Evolutionary conservation across 192 early-diverging fungal species (phyloP).

Genomic region (Podila epicladia): DNA sequence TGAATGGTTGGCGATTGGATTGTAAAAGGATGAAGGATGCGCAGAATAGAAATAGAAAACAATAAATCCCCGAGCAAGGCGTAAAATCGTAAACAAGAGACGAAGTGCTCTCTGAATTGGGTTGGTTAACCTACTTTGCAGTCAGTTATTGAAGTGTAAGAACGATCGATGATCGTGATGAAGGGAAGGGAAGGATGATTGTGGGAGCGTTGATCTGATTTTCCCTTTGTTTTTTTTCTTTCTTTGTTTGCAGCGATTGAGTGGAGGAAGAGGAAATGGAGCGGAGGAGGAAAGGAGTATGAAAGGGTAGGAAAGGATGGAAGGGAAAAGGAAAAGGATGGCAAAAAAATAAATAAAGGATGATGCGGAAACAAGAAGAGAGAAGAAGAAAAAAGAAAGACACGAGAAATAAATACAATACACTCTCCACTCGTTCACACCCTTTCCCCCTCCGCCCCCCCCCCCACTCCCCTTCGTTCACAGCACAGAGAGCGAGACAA

Average conservation of each 20-base stretch:
- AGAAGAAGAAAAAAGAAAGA: neutral
- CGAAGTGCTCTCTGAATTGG: too few species aligned
- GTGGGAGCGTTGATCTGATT: neutral
- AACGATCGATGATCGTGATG: neutral
- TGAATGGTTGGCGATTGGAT: too few species aligned
- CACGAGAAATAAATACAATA: neutral
- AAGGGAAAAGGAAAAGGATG: neutral
- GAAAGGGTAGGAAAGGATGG: neutral
- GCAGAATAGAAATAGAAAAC: too few species aligned
- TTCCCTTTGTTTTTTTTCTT: too few species aligned
- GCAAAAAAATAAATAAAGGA: neutral
- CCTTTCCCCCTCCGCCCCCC: neutral
- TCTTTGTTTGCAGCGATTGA: too few species aligned
- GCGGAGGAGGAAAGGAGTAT: neutral
- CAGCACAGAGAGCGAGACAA: neutral
- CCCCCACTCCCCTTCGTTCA: neutral
- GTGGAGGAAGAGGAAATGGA: slow-evolving; percentile 1
- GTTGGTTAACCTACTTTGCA: too few species aligned
- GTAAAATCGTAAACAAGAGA: too few species aligned
- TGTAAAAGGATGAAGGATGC: too few species aligned
- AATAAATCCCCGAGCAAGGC: too few species aligned
- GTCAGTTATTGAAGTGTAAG: too few species aligned
- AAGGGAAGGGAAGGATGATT: too few species aligned
- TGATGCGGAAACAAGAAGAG: neutral
- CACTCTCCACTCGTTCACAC: neutral